A percentile compares a stretch with the other conserved stretches of the same genome.
These are phyloP conservation scores for Papilionanthe hybrid DNA, from an alignment of 116 monocot genomes.

Conservation along the genomic window DNA sequence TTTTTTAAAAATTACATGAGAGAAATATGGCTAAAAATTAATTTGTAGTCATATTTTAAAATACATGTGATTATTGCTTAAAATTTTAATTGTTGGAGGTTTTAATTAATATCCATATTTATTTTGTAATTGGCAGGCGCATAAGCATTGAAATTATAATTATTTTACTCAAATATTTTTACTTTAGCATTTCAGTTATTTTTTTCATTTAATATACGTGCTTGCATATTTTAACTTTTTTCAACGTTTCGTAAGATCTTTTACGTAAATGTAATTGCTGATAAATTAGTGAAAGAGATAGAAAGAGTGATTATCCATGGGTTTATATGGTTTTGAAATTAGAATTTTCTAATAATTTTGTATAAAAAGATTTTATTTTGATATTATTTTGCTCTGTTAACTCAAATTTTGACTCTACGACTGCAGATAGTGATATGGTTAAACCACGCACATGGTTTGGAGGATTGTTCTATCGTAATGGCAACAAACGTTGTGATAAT, in stretches of 20 bases:
- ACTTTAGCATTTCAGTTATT: background rate
- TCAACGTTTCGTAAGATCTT: background rate
- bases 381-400: background rate
- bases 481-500: constrained; percentile 24
- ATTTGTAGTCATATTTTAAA: too few relatives aligned
- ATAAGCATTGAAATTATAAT: too few relatives aligned
- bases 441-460: constrained; percentile 61
- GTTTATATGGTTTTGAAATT: background rate
- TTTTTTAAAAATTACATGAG: too few relatives aligned
- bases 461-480: constrained; percentile 38
- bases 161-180: too few relatives aligned
- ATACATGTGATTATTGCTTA: too few relatives aligned
- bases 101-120: too few relatives aligned
- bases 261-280: background rate
- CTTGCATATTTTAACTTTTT: background rate
- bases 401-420: background rate
- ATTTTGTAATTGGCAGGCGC: too few relatives aligned
- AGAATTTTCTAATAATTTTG: background rate
- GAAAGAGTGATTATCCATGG: background rate
- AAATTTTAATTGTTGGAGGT: too few relatives aligned
- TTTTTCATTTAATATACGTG: background rate
- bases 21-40: too few relatives aligned
- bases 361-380: background rate
- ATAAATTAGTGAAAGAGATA: background rate
- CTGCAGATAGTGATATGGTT: constrained; percentile 64